Evolutionary conservation across 2,329 filamentous ascomycete species (phyloP), one percentile per base, ranked within the genome.

Genomic region (Venturia effusa): DNA sequence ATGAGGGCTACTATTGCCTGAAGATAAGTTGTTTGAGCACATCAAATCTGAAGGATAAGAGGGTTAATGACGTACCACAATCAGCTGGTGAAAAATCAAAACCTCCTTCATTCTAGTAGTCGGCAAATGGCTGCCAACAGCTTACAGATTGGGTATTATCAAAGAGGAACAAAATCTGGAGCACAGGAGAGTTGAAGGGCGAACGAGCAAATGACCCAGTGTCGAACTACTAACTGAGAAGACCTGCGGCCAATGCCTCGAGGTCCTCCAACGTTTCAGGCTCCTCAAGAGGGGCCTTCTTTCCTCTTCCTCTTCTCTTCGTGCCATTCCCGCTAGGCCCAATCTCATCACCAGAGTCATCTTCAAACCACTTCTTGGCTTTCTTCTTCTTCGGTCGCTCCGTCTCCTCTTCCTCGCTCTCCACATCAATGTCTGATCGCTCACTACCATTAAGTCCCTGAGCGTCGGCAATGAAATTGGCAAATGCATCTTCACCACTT

Each of bases 241-340:
- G 75, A 3, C 88, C 88, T 55, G 87, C 83, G 63, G 90, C 90
- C 75, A 93, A 75, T 48, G 86, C 85, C 76, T 93, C 89, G 69
- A 92, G 80, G 74, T 92, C 89, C 74, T 91, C 88, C 69, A 93
- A 77, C 51, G 88, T 92, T 75, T 92, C 87, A 15, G 88, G 89
- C 77, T 90, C 86, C 62, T 86, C 82, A 17, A 80, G 69, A 84
- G 80, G 76, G 84, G 83, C 70, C 87, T 22, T 65, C 61, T 24
- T 41, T 19, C 81, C 75, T 81, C 82, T 64, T 74, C 71, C 70
- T 79, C 80, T 72, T 80, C 77, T 79, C 78, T 64, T 78, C 77
- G 71, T 76, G 78, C 68, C 75, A 77, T 68, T 72, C 74, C 69
- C 74, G 74, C 61, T 68, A 73, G 72, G 76, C 79, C 63, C 70